Base-by-base conservation (phyloP, 176 grass and related monocot genomes). In the Carex scoparia region DNA sequence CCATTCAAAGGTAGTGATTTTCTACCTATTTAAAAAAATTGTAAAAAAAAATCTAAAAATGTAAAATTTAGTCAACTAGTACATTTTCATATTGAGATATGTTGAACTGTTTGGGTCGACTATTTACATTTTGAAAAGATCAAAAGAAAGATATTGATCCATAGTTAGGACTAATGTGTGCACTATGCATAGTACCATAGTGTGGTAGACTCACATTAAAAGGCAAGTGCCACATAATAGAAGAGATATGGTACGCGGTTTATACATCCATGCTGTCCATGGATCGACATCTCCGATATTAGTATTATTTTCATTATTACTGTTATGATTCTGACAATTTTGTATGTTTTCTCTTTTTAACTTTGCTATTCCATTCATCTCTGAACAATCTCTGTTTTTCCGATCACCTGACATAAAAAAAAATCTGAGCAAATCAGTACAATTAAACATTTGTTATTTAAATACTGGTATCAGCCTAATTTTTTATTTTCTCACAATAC, bases 201-300 rank as follows among this genome's bases (percentile, higher is more conserved):
- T 68, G 31, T 89, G 14, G 23, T 14, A 76, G n/a, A 76, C 71
- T 91, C 79, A 99, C 96, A 99, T 95, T 88, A 99, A 86, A 84
- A 99, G 81, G 60, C 91, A 94, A 56, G 96, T 94, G 77, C 96
- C 96, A 59, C 90, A 84, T 16, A 99, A 82, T 46, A 99, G 79
- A 80, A 99, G 87, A 0, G 96, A 88, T 63, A 99, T 89, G 2
- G 96, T 99, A 38, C 93, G 96, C 4, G 96, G 96, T 51, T 88
- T 99, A 84, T 99, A 95, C 38, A 92, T 92, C 91, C 96, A 99
- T 58, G 91, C 93, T n/a, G 91, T 99, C 96, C 91, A 95, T 54
- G 93, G 96, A 89, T 99, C 96, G 27, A 95, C 89, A 35, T 94
- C 91, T 55, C 88, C 91, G 60, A 94, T 92, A 91, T 87, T 88